Evolutionary conservation across 345 rosid genomes (phyloP).

Genomic region (Melaleuca quinquenervia): DNA sequence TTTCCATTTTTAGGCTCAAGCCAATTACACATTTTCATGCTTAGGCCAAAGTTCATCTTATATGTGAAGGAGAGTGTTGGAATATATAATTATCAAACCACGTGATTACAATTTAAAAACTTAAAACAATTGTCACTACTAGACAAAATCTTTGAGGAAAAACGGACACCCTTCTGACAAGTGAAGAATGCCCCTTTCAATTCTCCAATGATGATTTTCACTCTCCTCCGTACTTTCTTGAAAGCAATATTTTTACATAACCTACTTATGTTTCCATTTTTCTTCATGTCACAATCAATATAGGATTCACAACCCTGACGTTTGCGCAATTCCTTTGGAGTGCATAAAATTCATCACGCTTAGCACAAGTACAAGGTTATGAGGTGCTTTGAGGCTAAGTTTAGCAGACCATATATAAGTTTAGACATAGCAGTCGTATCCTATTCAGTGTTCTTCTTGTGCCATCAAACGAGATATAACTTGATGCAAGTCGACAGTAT

Average conservation of each 20-base stretch:
- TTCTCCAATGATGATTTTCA: background rate
- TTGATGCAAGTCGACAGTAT: background rate
- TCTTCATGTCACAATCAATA: background rate
- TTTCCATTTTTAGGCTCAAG: too few species aligned
- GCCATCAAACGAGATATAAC: background rate
- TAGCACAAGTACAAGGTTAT: background rate
- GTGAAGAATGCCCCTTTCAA: background rate
- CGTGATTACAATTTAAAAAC: too few species aligned
- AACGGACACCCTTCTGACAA: background rate
- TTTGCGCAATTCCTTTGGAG: background rate
- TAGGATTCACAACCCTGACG: background rate
- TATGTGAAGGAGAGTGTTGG: too few species aligned
- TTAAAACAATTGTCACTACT: too few species aligned
- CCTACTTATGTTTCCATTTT: background rate
- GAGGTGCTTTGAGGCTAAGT: background rate
- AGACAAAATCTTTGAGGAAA: too few species aligned
- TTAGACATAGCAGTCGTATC: background rate
- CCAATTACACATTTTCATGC: too few species aligned
- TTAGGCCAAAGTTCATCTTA: too few species aligned
- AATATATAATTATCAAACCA: too few species aligned
- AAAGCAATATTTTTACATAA: background rate
- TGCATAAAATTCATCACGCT: too few species aligned
- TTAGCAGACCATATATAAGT: background rate
- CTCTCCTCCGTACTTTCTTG: background rate
- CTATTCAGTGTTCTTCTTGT: background rate